Base-by-base conservation (phyloP, 352 stramenopile species). In the Globisporangium ultimum region DNA sequence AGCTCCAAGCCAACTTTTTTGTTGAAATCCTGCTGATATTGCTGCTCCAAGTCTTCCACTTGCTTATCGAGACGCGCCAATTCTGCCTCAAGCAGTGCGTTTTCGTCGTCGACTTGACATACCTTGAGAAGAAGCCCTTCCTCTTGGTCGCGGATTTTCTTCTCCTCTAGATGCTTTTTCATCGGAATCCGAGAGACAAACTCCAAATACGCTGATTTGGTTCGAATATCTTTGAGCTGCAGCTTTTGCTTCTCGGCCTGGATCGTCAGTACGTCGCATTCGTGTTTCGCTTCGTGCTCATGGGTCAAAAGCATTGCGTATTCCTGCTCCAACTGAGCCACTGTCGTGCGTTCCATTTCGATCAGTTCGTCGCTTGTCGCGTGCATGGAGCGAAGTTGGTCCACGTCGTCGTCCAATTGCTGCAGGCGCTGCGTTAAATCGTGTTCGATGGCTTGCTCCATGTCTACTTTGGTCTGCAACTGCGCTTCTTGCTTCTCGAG, bases 161-260 rank as follows among this genome's bases (percentile, higher is more conserved):
- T 85, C 53, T 87, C 75, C 42, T 89, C 79, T 43, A 88, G 59
- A 43, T 87, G 71, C 22, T 70, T 72, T 49, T 84, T 87, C 53
- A 88, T 66, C 10, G 78, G 78, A 1, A 69, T 71, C 13, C 66
- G 74, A 17, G 76, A 85, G 13, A 86, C 68, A 47, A 84, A 82
- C 51, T 88, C 78, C 42, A 89, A 48, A 47, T 84, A 88, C 11
- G 69, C 59, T 40, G 77, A 70, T 46, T 86, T 78, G 18, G 64
- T 74, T 1, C 71, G 75, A 2, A 87, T 59, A n/a, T 87, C 74
- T 21, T 66, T 45, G 0, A 88, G 56, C 38, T 75, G 65, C 2
- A 54, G 52, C 45, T 61, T 53, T 10, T 87, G 74, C n/a, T 61
- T 78, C 0, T 76, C 58, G 14, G 81, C 60, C n/a, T 89, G 74